phyloP scores from a whole-genome alignment of 495 filamentous ascomycete species.

The Articulospora tetracladia region DNA sequence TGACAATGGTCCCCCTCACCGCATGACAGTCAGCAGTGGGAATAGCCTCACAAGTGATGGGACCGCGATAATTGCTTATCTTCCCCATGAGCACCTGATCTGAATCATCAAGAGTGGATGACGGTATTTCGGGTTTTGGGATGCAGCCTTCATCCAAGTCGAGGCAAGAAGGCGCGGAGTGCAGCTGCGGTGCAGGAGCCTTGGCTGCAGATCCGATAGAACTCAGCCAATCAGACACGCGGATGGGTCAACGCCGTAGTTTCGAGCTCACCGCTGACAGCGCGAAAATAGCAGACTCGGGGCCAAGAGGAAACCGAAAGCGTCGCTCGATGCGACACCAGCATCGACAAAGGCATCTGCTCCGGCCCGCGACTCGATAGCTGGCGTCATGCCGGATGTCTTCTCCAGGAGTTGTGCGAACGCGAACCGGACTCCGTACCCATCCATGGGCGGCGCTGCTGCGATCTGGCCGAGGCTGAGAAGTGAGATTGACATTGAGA shows the following conservation, averaged over 20 bases:
- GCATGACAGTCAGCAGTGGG: neutral
- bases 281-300: neutral
- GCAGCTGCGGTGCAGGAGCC: neutral
- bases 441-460: too few relatives aligned
- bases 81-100: slow-evolving; percentile 4
- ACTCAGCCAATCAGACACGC: neutral
- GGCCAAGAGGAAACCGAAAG: too few relatives aligned
- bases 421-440: too few relatives aligned
- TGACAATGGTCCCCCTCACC: neutral
- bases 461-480: too few relatives aligned
- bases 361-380: too few relatives aligned
- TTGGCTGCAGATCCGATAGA: slow-evolving; percentile 8
- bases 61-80: slow-evolving; percentile 3
- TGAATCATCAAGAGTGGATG: neutral
- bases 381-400: too few relatives aligned
- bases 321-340: too few relatives aligned
- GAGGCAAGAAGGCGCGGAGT: neutral
- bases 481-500: too few relatives aligned
- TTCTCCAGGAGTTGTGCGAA: too few relatives aligned
- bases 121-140: neutral
- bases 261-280: neutral
- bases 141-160: slow-evolving; percentile 9
- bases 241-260: neutral
- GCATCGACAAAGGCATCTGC: too few relatives aligned
- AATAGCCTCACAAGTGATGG: slow-evolving; percentile 6